Base-by-base conservation (phyloP, 805 yeast species). In the Tetrapisispora fleetii region DNA sequence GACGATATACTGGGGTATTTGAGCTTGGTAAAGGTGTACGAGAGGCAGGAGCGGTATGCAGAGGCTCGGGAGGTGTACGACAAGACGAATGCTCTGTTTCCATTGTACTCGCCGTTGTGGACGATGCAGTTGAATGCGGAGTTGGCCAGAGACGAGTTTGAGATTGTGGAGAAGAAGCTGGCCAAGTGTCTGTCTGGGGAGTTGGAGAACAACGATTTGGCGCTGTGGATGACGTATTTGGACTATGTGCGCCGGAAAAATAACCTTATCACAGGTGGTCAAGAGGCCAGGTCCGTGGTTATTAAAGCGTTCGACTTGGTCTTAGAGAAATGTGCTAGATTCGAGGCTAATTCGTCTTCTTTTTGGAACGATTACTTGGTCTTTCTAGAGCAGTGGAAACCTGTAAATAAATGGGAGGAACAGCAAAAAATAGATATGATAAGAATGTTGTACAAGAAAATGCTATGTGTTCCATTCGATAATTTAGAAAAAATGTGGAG, bases 281-380 rank as follows among this genome's bases (percentile, higher is more conserved):
- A 84, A 60, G 80, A 76, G 53, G 90, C 93, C 0, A 71, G 93
- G 53, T 75, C 81, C 11, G 75, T 78, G 1, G 85, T 90, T 14
- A 72, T 83, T 17, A 83, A 81, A 60, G 95, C 96, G 0, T 91
- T 81, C 62, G 95, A 89, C 52, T 78, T 85, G 61, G 95, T 95
- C 1, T 70, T 85, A 18, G 79, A 75, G 28, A 77, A 80, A 51
- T 86, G 90, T 45, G 96, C 96, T 0, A 67, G 79, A 32, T 60
- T 56, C 47, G 98, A 93, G 62, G 76, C 83, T 5, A 72, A 76
- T 35, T 77, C 90, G 18, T 82, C 84, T 32, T 71, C 71, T 2
- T 67, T 93, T 39, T 91, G 96, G 96, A 72, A 74, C 43, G 93
- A 85, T 56, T 93, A 87, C 61, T 62, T 93, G n/a, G 81, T 76